Conservation (phyloP, 2,329 filamentous ascomycete species). For the Kalmusia sp. region DNA sequence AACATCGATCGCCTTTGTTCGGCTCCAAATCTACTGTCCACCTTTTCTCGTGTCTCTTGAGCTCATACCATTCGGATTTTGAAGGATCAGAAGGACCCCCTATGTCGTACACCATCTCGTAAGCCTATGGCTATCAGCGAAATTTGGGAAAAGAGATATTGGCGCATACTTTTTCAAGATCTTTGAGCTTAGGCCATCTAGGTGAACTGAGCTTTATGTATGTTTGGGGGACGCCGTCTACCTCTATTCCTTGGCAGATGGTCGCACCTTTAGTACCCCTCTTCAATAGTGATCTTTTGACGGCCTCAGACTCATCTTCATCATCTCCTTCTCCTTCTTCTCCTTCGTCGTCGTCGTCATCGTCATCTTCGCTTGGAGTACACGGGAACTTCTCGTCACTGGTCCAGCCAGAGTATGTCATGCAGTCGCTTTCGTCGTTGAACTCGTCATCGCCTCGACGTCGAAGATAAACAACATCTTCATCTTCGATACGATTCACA, state of each 20-base stretch:
- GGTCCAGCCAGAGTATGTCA: slow-evolving; percentile 12
- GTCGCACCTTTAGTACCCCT: background rate
- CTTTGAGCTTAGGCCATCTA: too few species aligned
- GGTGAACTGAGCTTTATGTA: too few species aligned
- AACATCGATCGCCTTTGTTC: slow-evolving; percentile 1
- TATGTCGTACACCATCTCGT: slow-evolving; percentile 9
- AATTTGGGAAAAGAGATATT: background rate
- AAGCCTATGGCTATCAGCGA: background rate
- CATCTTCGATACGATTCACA: slow-evolving; percentile 6
- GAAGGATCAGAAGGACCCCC: slow-evolving; percentile 9
- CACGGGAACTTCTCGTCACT: background rate
- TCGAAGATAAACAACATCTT: slow-evolving; percentile 9
- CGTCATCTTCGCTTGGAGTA: background rate
- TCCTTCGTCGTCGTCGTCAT: background rate
- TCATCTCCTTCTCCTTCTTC: background rate
- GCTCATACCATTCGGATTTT: slow-evolving; percentile 11
- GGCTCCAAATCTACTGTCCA: slow-evolving; percentile 2
- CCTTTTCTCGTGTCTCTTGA: background rate
- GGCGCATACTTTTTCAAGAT: background rate
- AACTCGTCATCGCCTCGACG: slow-evolving; percentile 2
- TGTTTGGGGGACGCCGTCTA: too few species aligned
- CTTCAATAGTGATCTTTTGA: background rate
- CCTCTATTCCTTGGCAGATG: too few species aligned
- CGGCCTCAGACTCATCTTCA: background rate
- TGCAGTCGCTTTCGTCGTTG: slow-evolving; percentile 7